Conservation (phyloP, 768 basidiomycete genomes). For the Auricularia heimuer region DNA sequence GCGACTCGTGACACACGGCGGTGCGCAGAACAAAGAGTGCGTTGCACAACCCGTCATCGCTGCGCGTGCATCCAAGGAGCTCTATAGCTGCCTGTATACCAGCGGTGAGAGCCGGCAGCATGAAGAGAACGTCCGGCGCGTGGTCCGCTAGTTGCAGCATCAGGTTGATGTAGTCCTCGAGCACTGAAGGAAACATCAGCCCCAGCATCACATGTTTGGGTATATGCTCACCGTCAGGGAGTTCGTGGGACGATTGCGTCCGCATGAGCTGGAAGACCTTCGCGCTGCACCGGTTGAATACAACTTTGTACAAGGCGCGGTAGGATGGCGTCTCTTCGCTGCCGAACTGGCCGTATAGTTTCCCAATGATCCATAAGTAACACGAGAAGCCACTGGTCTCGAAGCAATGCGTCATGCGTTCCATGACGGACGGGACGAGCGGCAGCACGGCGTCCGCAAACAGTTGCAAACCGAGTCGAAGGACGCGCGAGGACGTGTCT, state of each 20-base stretch:
- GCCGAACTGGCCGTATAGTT: slow-evolving; percentile 70
- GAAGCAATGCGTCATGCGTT: slow-evolving; percentile 69
- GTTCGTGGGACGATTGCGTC: slow-evolving; percentile 53
- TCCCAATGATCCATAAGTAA: slow-evolving; percentile 91
- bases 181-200: slow-evolving; percentile 39
- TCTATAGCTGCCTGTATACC: slow-evolving; percentile 70
- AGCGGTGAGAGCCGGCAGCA: slow-evolving; percentile 64
- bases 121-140: slow-evolving; percentile 68
- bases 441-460: slow-evolving; percentile 60
- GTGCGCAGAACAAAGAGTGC: slow-evolving; percentile 71
- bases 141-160: slow-evolving; percentile 56
- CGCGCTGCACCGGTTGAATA: slow-evolving; percentile 69
- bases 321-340: slow-evolving; percentile 48
- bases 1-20: slow-evolving; percentile 66
- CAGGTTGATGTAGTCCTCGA: slow-evolving; percentile 90
- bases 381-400: slow-evolving; percentile 72
- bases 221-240: slow-evolving; percentile 72
- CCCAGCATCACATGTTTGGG: background rate
- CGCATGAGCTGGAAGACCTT: slow-evolving; percentile 62
- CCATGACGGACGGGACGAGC: slow-evolving; percentile 60
- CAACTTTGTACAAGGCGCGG: slow-evolving; percentile 43
- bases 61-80: slow-evolving; percentile 71
- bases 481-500: slow-evolving; percentile 74
- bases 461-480: slow-evolving; percentile 75
- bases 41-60: slow-evolving; percentile 65